Conservation (phyloP, 1,284 basidiomycete genomes). For the Leccinum subspadiceum region DNA sequence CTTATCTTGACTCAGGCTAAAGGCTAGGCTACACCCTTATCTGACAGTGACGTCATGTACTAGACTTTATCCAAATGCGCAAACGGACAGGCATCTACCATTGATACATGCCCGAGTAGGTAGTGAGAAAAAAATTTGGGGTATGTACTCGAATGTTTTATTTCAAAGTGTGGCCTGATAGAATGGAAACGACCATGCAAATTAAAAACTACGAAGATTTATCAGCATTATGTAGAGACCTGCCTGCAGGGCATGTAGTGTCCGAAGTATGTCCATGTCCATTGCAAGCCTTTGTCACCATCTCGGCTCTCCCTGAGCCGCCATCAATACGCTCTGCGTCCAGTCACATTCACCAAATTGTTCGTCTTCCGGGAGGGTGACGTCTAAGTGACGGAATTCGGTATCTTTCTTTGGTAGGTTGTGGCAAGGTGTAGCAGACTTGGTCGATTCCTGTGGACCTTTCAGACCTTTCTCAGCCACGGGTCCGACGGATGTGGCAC, state of each 20-base stretch:
- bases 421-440: constrained; percentile 1
- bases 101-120: constrained; percentile 4
- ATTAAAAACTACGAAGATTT: constrained; percentile 18
- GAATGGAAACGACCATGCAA: constrained; percentile 17
- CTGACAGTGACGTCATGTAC: constrained; percentile 24
- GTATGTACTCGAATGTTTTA: constrained; percentile 27
- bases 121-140: constrained; percentile 9
- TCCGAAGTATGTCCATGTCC: constrained; percentile 16
- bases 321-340: constrained; percentile 35
- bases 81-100: background rate
- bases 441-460: constrained; percentile 9
- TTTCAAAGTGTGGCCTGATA: constrained; percentile 12
- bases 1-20: constrained; percentile 1
- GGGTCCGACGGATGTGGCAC: constrained; percentile 9
- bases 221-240: constrained; percentile 25
- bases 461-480: constrained; percentile 4
- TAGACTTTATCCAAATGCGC: constrained; percentile 13
- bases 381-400: constrained; percentile 25
- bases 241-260: constrained; percentile 30
- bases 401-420: constrained; percentile 8
- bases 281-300: constrained; percentile 24
- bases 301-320: constrained; percentile 29
- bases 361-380: constrained; percentile 27
- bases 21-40: constrained; percentile 1
- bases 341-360: constrained; percentile 28